Evolutionary conservation across 1,139 yeast species (phyloP), one percentile per base, ranked within the genome.

Genomic region (Citeromyces hawaiiensis): DNA sequence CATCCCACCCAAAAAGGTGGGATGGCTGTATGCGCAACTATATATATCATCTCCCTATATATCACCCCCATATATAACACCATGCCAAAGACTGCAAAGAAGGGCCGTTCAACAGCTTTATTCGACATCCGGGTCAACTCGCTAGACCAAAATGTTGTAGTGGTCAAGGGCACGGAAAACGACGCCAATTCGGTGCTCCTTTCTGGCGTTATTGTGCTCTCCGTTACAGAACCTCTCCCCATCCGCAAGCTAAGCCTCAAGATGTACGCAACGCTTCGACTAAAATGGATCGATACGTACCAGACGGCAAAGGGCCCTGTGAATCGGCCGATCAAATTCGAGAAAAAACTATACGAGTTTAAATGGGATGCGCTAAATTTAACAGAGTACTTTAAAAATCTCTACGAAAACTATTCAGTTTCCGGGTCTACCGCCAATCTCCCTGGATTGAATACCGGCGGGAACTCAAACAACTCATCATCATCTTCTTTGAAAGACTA

Each of bases 151-250:
- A 94, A 87, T 53, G 93, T 87, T 6, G 61, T 91, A 15, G 74
- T 91, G 4, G 58, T 91, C 32, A 80, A 88, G 49, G 98, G 98
- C 1, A 52, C 75, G 2, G 74, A 82, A 2, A 70, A 71, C 37
- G 91, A 80, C 42, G 95, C 97, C 0, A 70, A 86, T 0, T 80
- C 95, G 2, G 83, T 76, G 1, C 60, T 82, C 11, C 57, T 91
- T 31, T 63, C 80, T 1, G 98, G 98, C 4, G 75, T 75, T 18
- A 76, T 91, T 18, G 91, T 83, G 1, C 60, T 91, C 27, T 72
- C 93, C 0, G 76, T 85, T 1, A 65, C 70, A 25, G 97, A 91
- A 48, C 86, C 95, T 1, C 62, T 86, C 44, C 63, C 76, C 7
- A 68, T 91, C 39, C 79, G 74, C 52, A 72, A 70, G 49, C 57